These are phyloP conservation scores for Botrytis porri DNA, from an alignment of 2,329 filamentous ascomycete species.

Conservation along the genomic window DNA sequence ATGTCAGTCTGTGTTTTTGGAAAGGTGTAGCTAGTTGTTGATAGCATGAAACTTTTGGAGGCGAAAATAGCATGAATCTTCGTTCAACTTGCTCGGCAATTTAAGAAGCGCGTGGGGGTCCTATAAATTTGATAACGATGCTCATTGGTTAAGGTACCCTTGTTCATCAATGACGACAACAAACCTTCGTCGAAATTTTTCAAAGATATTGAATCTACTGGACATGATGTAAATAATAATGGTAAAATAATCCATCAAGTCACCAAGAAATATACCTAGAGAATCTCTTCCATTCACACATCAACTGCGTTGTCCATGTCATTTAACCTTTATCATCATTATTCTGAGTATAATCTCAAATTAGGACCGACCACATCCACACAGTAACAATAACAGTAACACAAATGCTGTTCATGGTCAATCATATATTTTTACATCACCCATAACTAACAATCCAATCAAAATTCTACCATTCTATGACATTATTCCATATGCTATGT, in stretches of 20 bases:
- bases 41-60: conserved; percentile 20
- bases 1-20: neutral
- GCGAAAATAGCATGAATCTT: conserved; percentile 16
- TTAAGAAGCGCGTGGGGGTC: conserved; percentile 4
- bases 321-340: neutral
- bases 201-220: neutral
- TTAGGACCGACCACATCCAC: neutral
- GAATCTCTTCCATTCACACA: neutral
- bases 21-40: conserved; percentile 2
- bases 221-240: neutral
- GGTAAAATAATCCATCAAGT: neutral
- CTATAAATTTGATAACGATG: neutral
- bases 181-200: neutral
- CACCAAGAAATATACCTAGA: neutral
- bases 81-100: conserved; percentile 9
- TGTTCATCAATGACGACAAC: conserved; percentile 13
- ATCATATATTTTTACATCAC: neutral
- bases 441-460: too few species aligned
- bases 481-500: conserved; percentile 7
- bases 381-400: neutral
- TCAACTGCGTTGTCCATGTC: neutral
- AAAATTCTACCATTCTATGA: neutral
- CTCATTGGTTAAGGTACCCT: conserved; percentile 15
- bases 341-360: neutral
- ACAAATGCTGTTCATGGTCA: neutral